A percentile compares a stretch with the other conserved stretches of the same genome.
Conservation (phyloP, 2,329 filamentous ascomycete genomes). For the Knoxdaviesia capensis region DNA sequence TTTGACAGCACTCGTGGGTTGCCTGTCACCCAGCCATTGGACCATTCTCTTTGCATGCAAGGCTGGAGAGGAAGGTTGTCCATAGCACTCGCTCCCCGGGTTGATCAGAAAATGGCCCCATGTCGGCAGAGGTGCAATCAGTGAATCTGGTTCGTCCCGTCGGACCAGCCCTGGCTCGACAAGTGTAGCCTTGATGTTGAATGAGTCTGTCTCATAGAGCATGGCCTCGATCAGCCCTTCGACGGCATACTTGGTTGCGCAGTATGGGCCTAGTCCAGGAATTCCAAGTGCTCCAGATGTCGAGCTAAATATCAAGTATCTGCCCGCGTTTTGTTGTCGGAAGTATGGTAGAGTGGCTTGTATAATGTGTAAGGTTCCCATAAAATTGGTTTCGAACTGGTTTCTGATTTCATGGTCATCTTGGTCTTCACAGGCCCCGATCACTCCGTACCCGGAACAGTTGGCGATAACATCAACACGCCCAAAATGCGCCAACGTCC, state of each 20-base stretch:
- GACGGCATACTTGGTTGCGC: conserved; percentile 91
- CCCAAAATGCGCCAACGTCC: conserved; percentile 54
- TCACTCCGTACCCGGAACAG: conserved; percentile 87
- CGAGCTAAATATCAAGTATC: conserved; percentile 88
- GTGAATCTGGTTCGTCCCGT: conserved; percentile 49
- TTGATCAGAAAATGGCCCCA: conserved; percentile 92
- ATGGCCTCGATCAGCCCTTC: conserved; percentile 92
- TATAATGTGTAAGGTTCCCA: conserved; percentile 85
- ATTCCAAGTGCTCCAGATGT: conserved; percentile 86
- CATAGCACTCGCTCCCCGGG: conserved; percentile 63
- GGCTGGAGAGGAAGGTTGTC: conserved; percentile 57
- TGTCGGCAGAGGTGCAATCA: conserved; percentile 41
- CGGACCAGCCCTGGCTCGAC: conserved; percentile 82
- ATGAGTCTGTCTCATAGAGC: conserved; percentile 81
- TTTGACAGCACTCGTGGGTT: conserved; percentile 83
- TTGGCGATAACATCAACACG: conserved; percentile 80
- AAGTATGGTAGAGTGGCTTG: conserved; percentile 79
- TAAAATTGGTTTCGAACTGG: conserved; percentile 96
- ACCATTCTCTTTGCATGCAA: conserved; percentile 80
- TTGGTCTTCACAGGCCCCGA: conserved; percentile 90
- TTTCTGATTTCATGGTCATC: conserved; percentile 87
- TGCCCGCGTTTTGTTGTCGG: conserved; percentile 50
- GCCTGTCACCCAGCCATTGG: conserved; percentile 82
- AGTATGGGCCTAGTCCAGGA: conserved; percentile 82
- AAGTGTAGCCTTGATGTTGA: conserved; percentile 84